These are phyloP conservation scores for Metschnikowia picachoensis DNA, from an alignment of 805 yeast genomes.

Conservation along the genomic window DNA sequence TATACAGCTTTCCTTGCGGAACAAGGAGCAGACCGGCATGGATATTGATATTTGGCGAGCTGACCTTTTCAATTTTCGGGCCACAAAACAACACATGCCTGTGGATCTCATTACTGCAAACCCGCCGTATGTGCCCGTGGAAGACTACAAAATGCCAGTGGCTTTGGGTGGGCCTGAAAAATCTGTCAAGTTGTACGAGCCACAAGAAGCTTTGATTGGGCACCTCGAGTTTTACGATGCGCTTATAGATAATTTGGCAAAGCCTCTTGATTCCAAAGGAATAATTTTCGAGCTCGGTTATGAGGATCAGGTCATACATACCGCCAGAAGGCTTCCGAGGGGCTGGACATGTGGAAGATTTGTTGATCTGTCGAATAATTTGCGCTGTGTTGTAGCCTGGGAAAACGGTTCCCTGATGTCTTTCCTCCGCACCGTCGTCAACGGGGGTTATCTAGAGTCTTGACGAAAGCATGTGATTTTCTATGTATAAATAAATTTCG, in stretches of 20 bases:
- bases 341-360: constrained; percentile 50
- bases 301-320: constrained; percentile 47
- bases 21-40: constrained; percentile 24
- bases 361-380: constrained; percentile 47
- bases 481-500: too few species aligned
- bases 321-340: constrained; percentile 22
- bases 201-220: constrained; percentile 75
- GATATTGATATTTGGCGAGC: constrained; percentile 5
- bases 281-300: constrained; percentile 80
- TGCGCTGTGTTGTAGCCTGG: constrained; percentile 69
- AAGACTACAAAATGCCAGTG: constrained; percentile 38
- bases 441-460: background rate
- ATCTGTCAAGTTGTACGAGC: constrained; percentile 75
- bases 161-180: constrained; percentile 43
- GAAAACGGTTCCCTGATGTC: constrained; percentile 20
- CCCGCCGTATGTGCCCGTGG: constrained; percentile 78
- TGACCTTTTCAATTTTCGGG: constrained; percentile 6
- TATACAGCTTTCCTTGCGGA: constrained; percentile 44
- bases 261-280: constrained; percentile 41
- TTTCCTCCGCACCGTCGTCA: background rate
- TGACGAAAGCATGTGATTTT: too few species aligned
- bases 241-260: constrained; percentile 44
- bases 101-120: constrained; percentile 69
- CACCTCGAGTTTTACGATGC: constrained; percentile 65
- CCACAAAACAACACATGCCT: background rate